Evolutionary conservation across 2,329 filamentous ascomycete species (phyloP), one percentile per base, ranked within the genome.

Genomic region (Coniochaeta ligniaria): DNA sequence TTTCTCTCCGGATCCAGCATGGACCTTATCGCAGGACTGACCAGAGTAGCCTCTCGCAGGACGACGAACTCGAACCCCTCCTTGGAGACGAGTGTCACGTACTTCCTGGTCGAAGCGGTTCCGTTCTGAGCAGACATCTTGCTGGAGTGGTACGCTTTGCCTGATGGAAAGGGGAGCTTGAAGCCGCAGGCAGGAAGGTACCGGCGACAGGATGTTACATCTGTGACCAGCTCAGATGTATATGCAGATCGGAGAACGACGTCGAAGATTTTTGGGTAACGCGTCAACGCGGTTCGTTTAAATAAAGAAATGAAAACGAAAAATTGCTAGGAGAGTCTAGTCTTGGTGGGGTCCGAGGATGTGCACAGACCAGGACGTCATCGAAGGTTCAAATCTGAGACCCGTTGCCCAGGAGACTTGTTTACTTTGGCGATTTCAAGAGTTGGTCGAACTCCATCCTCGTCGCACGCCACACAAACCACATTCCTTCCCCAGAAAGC

Each of bases 1-100:
- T 82, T 82, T 70, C 81, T 88, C 66, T 82, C 80, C 17, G 86
- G 83, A 68, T 91, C 87, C 62, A 94, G 77, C 83, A 91, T 92
- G 71, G 85, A 82, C 75, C 85, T 89, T 75, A 94, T 88, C 61
- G 87, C 83, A 36, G 86, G 86, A 66, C 88, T 90, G 69, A 90
- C 78, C 68, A 84, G 79, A 62, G 89, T 85, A 2, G 89, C 87
- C 57, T 90, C 87, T 59, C 89, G 85, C 60, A 89, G 78, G 58
- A 93, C 81, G 64, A 90, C 84, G 71, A 91, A 93, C 76, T 92
- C 89, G 71, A 86, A 92, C 67, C 84, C 88, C 73, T 94, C 90
- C 66, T 80, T 82, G 0, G 89, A 92, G 47, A 92, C 81, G 59
- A 94, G 83, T 6, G 90, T 93, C 65, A 93, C 83, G 73, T 92